phyloP scores from a whole-genome alignment of 257 asterid genomes.

The Ilex aquifolium region DNA sequence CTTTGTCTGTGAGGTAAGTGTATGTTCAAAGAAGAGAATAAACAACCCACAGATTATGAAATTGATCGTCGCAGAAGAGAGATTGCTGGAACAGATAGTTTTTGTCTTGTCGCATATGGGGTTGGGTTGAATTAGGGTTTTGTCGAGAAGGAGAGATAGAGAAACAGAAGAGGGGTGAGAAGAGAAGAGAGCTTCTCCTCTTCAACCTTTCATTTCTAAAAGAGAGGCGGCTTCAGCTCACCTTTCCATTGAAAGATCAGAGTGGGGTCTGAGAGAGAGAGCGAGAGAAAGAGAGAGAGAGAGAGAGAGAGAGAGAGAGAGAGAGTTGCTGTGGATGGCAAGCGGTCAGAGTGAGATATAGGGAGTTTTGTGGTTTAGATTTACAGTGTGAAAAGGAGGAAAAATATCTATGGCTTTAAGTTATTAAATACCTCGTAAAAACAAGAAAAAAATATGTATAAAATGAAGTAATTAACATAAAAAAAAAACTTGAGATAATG shows the following conservation, averaged over 20 bases:
- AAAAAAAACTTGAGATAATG: too few relatives aligned
- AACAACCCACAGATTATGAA: conserved; percentile 5
- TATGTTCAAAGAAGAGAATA: background rate
- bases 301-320: too few relatives aligned
- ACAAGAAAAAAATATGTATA: too few relatives aligned
- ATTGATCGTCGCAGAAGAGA: conserved; percentile 14
- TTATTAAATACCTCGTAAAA: too few relatives aligned
- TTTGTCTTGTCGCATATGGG: background rate
- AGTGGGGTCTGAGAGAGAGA: conserved; percentile 36
- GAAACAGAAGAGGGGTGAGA: conserved; percentile 4
- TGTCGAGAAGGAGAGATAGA: conserved; percentile 2
- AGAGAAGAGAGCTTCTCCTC: background rate
- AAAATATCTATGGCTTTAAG: too few relatives aligned
- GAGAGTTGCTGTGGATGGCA: too few relatives aligned
- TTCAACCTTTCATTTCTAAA: conserved; percentile 8
- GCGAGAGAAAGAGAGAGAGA: too few relatives aligned
- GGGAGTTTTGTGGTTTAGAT: too few relatives aligned
- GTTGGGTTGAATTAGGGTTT: conserved; percentile 34
- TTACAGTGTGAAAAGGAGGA: too few relatives aligned
- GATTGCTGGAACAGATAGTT: conserved; percentile 2
- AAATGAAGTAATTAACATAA: too few relatives aligned
- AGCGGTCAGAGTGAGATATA: too few relatives aligned
- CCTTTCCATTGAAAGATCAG: conserved; percentile 40
- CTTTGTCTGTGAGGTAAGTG: conserved; percentile 1
- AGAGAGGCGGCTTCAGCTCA: conserved; percentile 27